Percentiles rank a stretch among this genome's conserved stretches.
These are phyloP conservation scores for Solanum tarijense DNA, from an alignment of 257 asterid species.

Conservation along the genomic window DNA sequence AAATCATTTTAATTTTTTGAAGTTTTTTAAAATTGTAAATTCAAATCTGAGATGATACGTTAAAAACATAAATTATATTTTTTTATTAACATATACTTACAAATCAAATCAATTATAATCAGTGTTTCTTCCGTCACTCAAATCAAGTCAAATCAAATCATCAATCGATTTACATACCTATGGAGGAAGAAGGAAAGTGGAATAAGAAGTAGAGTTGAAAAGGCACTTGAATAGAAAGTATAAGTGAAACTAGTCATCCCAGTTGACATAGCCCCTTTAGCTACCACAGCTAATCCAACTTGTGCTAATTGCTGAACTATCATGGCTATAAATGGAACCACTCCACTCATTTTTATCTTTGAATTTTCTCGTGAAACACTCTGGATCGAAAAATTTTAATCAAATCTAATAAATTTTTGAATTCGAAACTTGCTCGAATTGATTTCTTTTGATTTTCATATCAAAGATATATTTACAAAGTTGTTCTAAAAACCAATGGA, in stretches of 20 bases:
- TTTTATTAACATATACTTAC: neutral
- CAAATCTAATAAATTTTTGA: neutral
- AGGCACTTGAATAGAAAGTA: slow-evolving; percentile 33
- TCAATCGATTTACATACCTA: neutral
- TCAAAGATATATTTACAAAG: too few relatives aligned
- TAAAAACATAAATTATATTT: neutral
- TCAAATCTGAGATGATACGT: rapidly evolving
- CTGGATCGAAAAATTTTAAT: rapidly evolving
- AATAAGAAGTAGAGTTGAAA: slow-evolving; percentile 36
- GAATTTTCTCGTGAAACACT: neutral
- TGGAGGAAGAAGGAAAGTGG: slow-evolving; percentile 25
- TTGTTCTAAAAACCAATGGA: too few relatives aligned
- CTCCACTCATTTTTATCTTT: slow-evolving; percentile 10
- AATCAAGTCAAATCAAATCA: neutral
- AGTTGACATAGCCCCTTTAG: slow-evolving; percentile 36
- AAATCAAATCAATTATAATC: neutral
- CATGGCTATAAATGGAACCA: slow-evolving; percentile 42
- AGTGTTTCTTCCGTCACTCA: neutral
- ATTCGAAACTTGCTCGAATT: too few relatives aligned
- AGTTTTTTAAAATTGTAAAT: too few relatives aligned
- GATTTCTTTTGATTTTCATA: neutral
- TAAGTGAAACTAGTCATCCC: slow-evolving; percentile 50
- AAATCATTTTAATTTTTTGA: too few relatives aligned
- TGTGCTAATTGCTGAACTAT: slow-evolving; percentile 47
- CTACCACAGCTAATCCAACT: slow-evolving; percentile 35